Conservation (phyloP, 1,284 basidiomycete species). For the Peniophora sp. region DNA sequence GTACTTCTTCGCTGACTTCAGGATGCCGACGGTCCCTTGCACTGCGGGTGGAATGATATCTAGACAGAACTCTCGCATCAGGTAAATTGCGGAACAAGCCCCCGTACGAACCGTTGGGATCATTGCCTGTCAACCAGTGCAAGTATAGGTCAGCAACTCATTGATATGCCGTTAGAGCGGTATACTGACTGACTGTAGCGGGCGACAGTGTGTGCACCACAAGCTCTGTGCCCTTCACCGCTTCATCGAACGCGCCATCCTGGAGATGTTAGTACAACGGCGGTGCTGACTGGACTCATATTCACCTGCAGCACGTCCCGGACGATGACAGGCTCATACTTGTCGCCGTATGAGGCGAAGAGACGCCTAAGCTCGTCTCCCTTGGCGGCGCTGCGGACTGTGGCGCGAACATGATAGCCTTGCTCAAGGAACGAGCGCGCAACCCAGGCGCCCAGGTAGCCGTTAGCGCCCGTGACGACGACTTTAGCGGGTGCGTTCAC, state of each 20-base stretch:
- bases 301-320: conserved; percentile 45
- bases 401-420: conserved; percentile 44
- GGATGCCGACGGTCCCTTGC: neutral
- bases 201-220: conserved; percentile 41
- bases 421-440: conserved; percentile 28
- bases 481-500: conserved; percentile 21
- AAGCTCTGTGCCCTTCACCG: conserved; percentile 33
- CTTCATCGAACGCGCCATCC: conserved; percentile 26
- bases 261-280: neutral
- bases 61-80: neutral
- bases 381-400: conserved; percentile 46
- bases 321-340: conserved; percentile 43
- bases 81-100: neutral
- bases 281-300: conserved; percentile 13
- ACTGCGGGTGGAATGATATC: neutral
- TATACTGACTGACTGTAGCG: conserved; percentile 17
- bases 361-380: conserved; percentile 38
- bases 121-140: conserved; percentile 21
- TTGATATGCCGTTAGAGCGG: conserved; percentile 8
- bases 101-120: neutral
- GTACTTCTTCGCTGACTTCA: neutral
- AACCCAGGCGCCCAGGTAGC: conserved; percentile 35
- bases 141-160: conserved; percentile 14
- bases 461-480: conserved; percentile 33
- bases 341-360: conserved; percentile 37